These are phyloP conservation scores for Terana coerulea DNA, from an alignment of 768 basidiomycete species.

Conservation along the genomic window DNA sequence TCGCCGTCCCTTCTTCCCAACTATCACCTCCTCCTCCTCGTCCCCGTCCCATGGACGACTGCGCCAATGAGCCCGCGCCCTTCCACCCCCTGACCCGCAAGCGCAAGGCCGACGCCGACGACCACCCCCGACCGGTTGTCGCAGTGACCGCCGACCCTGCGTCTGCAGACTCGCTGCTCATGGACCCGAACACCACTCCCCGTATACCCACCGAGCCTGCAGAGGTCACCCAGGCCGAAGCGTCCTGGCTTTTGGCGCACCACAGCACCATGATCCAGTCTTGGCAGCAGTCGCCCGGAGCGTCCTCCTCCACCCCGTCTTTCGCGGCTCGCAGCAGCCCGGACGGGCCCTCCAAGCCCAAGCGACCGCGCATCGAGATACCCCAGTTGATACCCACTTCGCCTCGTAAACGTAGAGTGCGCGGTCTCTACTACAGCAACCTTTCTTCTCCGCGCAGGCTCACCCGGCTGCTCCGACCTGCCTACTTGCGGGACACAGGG, in stretches of 20 bases:
- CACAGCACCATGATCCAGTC: constrained; percentile 11
- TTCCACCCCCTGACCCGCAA: constrained; percentile 51
- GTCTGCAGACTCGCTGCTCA: constrained; percentile 33
- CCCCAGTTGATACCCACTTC: constrained; percentile 17
- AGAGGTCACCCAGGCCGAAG: constrained; percentile 33
- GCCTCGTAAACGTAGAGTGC: constrained; percentile 18
- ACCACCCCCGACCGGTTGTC: constrained; percentile 16
- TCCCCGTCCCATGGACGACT: constrained; percentile 52
- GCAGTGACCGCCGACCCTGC: constrained; percentile 8
- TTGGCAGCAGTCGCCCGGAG: constrained; percentile 9
- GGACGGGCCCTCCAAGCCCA: constrained; percentile 23
- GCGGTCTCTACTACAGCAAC: constrained; percentile 8
- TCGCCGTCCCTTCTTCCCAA: constrained; percentile 17
- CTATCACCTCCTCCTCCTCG: constrained; percentile 28
- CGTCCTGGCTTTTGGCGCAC: constrained; percentile 25
- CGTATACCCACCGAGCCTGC: constrained; percentile 33
- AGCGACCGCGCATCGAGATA: constrained; percentile 28
- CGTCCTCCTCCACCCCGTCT: constrained; percentile 28
- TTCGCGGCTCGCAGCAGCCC: constrained; percentile 22
- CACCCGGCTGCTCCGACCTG: constrained; percentile 28
- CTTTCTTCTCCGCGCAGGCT: constrained; percentile 22
- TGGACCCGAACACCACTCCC: constrained; percentile 29
- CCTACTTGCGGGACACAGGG: constrained; percentile 27
- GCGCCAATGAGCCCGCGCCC: constrained; percentile 46
- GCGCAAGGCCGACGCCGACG: constrained; percentile 61